These are phyloP conservation scores for Aaosphaeria arxii DNA, from an alignment of 2,329 filamentous ascomycete species.

Conservation along the genomic window DNA sequence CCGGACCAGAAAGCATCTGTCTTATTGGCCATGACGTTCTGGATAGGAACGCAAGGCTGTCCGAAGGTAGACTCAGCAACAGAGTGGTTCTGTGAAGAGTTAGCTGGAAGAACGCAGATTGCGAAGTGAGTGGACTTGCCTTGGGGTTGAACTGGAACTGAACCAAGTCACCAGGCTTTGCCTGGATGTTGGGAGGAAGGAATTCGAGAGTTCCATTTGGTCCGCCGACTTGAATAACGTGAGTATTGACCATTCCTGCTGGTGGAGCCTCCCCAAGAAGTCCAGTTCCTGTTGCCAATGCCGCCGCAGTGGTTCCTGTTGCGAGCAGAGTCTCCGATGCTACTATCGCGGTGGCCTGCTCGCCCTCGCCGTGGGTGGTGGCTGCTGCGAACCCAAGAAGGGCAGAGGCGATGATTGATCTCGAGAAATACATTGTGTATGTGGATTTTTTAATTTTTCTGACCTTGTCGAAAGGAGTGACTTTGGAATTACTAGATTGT, in stretches of 20 bases:
- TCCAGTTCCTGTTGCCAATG: not conserved
- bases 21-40: constrained; percentile 42
- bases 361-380: constrained; percentile 12
- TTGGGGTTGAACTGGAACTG: constrained; percentile 53
- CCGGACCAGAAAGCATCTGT: constrained; percentile 60
- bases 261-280: not conserved
- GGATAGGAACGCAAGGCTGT: constrained; percentile 64
- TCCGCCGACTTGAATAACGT: constrained; percentile 64
- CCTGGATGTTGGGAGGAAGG: constrained; percentile 64
- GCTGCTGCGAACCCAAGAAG: constrained; percentile 27
- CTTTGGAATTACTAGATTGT: constrained; percentile 22
- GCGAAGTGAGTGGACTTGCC: constrained; percentile 25
- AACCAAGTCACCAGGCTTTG: constrained; percentile 56
- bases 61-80: constrained; percentile 76
- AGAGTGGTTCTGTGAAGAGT: constrained; percentile 62
- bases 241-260: constrained; percentile 30
- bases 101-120: not conserved
- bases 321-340: constrained; percentile 3
- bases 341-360: constrained; percentile 9
- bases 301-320: not conserved
- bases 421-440: constrained; percentile 35
- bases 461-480: constrained; percentile 12
- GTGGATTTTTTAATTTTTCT: constrained; percentile 2
- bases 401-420: constrained; percentile 25
- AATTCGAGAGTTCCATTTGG: constrained; percentile 55